Evolutionary conservation across 768 basidiomycete species (phyloP).

Genomic region (Leucosporidium scottii): DNA sequence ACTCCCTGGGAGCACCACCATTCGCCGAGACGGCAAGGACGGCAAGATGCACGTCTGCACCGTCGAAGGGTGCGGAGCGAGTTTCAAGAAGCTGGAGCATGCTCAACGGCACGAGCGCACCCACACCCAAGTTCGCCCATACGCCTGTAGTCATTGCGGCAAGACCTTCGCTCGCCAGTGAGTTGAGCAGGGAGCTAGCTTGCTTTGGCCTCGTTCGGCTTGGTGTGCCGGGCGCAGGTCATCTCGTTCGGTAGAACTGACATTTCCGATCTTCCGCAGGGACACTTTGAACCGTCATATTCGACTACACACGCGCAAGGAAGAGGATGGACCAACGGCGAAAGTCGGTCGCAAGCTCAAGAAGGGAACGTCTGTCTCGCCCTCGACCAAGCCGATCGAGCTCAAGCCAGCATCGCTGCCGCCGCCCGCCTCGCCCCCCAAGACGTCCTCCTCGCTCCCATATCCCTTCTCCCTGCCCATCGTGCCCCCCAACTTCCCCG

Average conservation of each 20-base stretch:
- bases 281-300: constrained; percentile 37
- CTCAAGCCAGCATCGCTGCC: not conserved
- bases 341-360: constrained; percentile 17
- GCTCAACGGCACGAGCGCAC: constrained; percentile 36
- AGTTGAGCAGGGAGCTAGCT: not conserved
- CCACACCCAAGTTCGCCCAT: constrained; percentile 37
- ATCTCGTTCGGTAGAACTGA: not conserved
- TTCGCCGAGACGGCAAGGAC: too few species aligned
- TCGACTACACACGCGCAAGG: constrained; percentile 31
- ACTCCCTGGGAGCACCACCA: too few species aligned
- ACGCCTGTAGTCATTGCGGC: constrained; percentile 32
- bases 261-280: constrained; percentile 10
- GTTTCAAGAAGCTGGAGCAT: constrained; percentile 36
- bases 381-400: not conserved
- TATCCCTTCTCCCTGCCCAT: constrained; percentile 2
- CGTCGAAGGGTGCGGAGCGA: too few species aligned
- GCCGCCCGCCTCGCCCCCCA: not conserved
- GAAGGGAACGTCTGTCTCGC: constrained; percentile 5
- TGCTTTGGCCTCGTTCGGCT: too few species aligned
- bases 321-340: constrained; percentile 17
- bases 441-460: constrained; percentile 10
- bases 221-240: not conserved
- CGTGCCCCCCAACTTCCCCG: constrained; percentile 19
- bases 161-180: constrained; percentile 38
- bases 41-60: too few species aligned